phyloP scores from a whole-genome alignment of 805 yeast genomes.

The Suhomyces kilbournensis region DNA sequence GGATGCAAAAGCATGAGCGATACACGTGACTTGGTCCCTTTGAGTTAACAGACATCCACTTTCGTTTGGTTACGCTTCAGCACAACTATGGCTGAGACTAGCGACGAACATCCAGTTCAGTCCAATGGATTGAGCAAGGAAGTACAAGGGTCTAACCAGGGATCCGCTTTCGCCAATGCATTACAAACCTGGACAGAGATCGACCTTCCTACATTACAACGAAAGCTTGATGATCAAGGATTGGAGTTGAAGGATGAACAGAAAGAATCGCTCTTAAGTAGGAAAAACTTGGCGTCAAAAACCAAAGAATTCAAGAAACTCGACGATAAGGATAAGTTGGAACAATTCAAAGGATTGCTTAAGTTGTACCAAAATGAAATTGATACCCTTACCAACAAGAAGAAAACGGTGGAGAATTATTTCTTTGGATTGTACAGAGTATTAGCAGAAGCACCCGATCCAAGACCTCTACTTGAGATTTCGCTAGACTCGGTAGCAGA shows the following conservation, averaged over 20 bases:
- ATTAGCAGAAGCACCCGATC: constrained; percentile 91
- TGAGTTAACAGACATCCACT: not conserved
- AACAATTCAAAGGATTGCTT: constrained; percentile 62
- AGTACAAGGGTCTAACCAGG: not conserved
- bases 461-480: constrained; percentile 72
- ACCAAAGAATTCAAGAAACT: constrained; percentile 86
- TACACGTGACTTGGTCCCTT: not conserved
- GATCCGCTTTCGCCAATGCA: constrained; percentile 34
- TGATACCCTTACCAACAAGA: constrained; percentile 74
- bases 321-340: constrained; percentile 62
- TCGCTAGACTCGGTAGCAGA: constrained; percentile 62
- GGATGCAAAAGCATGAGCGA: not conserved
- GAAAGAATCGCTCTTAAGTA: constrained; percentile 58
- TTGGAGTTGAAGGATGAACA: constrained; percentile 69
- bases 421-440: constrained; percentile 73
- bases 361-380: constrained; percentile 84
- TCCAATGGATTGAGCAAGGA: not conserved
- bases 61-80: not conserved
- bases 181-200: constrained; percentile 73
- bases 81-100: not conserved
- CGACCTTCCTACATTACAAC: constrained; percentile 68
- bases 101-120: not conserved
- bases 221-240: constrained; percentile 70
- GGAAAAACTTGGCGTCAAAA: constrained; percentile 74
- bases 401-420: constrained; percentile 68